phyloP scores from a whole-genome alignment of 2,329 filamentous ascomycete genomes.

The Trichoderma afroharzianum region DNA sequence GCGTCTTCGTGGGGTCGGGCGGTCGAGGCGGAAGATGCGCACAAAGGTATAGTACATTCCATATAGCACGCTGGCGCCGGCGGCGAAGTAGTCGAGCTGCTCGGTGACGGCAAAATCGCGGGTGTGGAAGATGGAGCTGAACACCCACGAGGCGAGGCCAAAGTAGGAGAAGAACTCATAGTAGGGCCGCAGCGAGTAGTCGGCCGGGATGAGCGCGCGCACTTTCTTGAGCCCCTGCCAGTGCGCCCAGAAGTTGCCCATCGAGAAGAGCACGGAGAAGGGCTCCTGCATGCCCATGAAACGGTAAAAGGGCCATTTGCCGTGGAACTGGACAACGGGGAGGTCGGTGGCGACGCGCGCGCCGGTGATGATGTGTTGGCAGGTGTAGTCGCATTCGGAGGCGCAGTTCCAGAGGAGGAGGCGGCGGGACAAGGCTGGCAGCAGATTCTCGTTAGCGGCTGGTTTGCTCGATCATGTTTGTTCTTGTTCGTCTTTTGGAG shows the following conservation, averaged over 20 bases:
- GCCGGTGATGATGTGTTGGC: constrained; percentile 86
- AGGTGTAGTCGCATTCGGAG: constrained; percentile 95
- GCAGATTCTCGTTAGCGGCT: background rate
- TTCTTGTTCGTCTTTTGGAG: background rate
- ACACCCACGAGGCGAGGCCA: constrained; percentile 79
- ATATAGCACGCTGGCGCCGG: constrained; percentile 85
- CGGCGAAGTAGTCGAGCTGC: constrained; percentile 93
- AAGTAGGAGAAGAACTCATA: constrained; percentile 78
- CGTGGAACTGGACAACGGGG: constrained; percentile 86
- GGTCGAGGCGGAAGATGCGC: constrained; percentile 78
- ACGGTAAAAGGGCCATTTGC: constrained; percentile 96
- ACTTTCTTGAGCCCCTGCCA: constrained; percentile 70
- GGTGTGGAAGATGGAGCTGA: constrained; percentile 89
- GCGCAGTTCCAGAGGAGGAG: constrained; percentile 90
- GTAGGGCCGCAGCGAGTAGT: constrained; percentile 74
- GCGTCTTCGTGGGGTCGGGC: constrained; percentile 39
- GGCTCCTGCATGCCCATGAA: constrained; percentile 93
- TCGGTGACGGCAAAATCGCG: constrained; percentile 83
- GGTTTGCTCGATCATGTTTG: background rate
- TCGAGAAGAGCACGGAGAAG: constrained; percentile 86
- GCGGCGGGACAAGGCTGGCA: constrained; percentile 72
- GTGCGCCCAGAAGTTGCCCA: constrained; percentile 88
- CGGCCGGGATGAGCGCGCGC: constrained; percentile 63
- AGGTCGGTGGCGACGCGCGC: constrained; percentile 62
- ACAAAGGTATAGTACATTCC: constrained; percentile 83